Conservation (phyloP, 352 stramenopile genomes). For the Phytophthora macrochlamydospora region DNA sequence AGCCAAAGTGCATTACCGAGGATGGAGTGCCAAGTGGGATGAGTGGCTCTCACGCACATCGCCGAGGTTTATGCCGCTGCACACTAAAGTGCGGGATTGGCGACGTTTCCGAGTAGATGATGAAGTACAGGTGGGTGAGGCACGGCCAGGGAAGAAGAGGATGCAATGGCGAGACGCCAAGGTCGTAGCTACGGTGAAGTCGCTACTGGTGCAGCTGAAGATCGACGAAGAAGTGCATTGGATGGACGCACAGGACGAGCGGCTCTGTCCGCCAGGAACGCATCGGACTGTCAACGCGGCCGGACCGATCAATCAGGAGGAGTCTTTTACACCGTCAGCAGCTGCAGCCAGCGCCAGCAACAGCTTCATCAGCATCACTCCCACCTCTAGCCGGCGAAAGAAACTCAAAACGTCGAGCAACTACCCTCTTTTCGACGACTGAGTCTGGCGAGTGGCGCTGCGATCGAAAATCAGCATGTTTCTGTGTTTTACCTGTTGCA, state of each 20-base stretch:
- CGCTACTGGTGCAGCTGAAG: conserved; percentile 46
- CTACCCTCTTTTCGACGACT: conserved; percentile 16
- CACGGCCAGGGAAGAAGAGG: conserved; percentile 35
- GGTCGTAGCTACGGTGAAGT: conserved; percentile 32
- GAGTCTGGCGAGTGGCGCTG: background rate
- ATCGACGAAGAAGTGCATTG: conserved; percentile 51
- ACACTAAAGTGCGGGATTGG: conserved; percentile 82
- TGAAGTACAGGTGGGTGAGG: conserved; percentile 52
- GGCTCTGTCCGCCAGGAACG: conserved; percentile 60
- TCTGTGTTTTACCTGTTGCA: background rate
- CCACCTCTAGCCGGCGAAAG: conserved; percentile 17
- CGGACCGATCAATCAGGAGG: background rate
- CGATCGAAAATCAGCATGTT: background rate
- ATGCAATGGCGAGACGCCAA: conserved; percentile 60
- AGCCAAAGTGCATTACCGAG: conserved; percentile 95
- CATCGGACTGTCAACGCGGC: conserved; percentile 48
- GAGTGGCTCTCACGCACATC: conserved; percentile 94
- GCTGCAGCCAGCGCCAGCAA: conserved; percentile 15
- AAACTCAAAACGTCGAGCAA: conserved; percentile 23
- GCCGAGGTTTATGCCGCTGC: conserved; percentile 90
- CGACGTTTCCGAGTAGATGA: conserved; percentile 60
- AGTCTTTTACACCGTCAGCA: conserved; percentile 8
- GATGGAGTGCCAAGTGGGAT: conserved; percentile 96
- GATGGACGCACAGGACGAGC: conserved; percentile 68
- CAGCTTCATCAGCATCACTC: conserved; percentile 14